Evolutionary conservation across 1,139 yeast species (phyloP), one percentile per base, ranked within the genome.

Genomic region (Yamadazyma songkhlaensis): DNA sequence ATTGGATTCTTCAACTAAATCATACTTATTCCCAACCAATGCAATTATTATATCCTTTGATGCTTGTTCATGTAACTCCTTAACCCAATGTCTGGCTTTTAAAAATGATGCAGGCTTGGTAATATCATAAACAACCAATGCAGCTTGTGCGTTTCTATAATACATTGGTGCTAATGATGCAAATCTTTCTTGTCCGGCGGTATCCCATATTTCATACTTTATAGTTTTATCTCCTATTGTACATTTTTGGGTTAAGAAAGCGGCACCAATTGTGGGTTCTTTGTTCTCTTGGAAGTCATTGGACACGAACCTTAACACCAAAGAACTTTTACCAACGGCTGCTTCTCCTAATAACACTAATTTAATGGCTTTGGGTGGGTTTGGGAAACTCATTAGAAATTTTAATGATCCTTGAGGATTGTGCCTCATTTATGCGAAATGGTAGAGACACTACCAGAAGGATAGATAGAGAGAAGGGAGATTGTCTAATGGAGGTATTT

Each of bases 21-120:
- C 98, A 46, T 78, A 76, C 64, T 92, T 89, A 68, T 92, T 92
- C 24, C 97, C 98, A 25, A 90, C 96, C 32, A 92, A 72, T 3
- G 97, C 97, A 59, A 92, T 90, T 40, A 89, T 80, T 45, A 92
- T 92, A 50, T 84, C 90, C 47, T 88, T 88, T 24, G 85, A 74
- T 15, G 97, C 97, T 63, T 90, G 97, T 50, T 94, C 96, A 54
- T 88, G 96, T 50, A 92, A 74, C 60, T 92, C 97, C 55, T 88
- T 88, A 42, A 92, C 97, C 98, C 98, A 92, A 62, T 90, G 97
- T 53, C 97, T 83, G n/a, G 97, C 98, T 62, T 92, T 90, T 54
- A 92, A 86, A 54, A 92, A 90, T 14, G 95, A 84, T n/a, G 96
- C 95, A 2, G 97, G 97, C 59, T 92, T 92, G 32, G 97, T 90